Percentiles rank a stretch among this genome's conserved stretches.
phyloP scores from a whole-genome alignment of 164 flowering plant genomes.

The Stephania yunnanensis region DNA sequence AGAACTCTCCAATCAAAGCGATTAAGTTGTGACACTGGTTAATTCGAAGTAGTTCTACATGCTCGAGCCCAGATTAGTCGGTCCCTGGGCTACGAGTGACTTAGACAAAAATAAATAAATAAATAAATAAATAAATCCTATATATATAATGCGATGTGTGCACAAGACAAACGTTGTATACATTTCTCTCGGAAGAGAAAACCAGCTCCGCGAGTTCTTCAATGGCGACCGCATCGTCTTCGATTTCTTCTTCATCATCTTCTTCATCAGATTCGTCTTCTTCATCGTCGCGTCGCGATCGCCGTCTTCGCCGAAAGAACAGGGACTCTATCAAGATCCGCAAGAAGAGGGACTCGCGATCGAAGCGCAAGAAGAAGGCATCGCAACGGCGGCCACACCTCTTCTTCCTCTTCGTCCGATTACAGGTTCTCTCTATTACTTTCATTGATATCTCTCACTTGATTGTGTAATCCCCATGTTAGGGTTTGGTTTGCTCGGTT shows the following conservation, averaged over 20 bases:
- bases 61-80: too few species aligned
- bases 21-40: too few species aligned
- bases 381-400: constrained; percentile 23
- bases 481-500: neutral
- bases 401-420: constrained; percentile 29
- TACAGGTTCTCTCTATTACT: constrained; percentile 29
- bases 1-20: too few species aligned
- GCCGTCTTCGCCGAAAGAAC: constrained; percentile 38
- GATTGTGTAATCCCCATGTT: neutral
- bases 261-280: constrained; percentile 40
- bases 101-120: too few species aligned
- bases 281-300: constrained; percentile 29
- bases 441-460: neutral
- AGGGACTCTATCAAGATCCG: constrained; percentile 50
- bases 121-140: too few species aligned
- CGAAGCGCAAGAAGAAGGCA: constrained; percentile 62
- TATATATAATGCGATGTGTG: too few species aligned
- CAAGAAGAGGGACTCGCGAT: constrained; percentile 39
- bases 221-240: neutral
- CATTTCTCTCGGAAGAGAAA: neutral
- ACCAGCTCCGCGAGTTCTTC: neutral
- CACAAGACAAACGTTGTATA: too few species aligned
- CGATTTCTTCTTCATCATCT: constrained; percentile 23
- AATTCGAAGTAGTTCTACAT: too few species aligned
- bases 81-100: too few species aligned